Evolutionary conservation across 2,329 filamentous ascomycete genomes (phyloP), one percentile per base, ranked within the genome.

Genomic region (Corniculantispora saksenae): DNA sequence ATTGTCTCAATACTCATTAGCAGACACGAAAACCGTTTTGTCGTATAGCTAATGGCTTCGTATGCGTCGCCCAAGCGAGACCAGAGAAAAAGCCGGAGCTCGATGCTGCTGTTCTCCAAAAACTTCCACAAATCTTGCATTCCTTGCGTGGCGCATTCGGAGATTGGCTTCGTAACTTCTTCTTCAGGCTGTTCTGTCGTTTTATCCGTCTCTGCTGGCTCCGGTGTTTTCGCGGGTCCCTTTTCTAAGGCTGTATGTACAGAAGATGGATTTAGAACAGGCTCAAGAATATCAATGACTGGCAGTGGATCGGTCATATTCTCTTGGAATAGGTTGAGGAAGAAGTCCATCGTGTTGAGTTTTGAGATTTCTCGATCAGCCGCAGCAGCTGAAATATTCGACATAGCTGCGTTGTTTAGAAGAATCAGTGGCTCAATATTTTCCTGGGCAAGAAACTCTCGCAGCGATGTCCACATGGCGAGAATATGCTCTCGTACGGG

Each of bases 331-430:
- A 99, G 86, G 45, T 89, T 92, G 59, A 93, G 84, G 77, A 99
- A 98, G 76, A 98, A 98, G 73, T 97, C 94, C 86, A 97, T 95
- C 0, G 94, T 98, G 17, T 92, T 97, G 40, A 98, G 84, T 71
- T 94, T 93, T 15, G 92, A 94, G 29, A 97, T 90, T 74, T 99
- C 94, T 63, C 93, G 89, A 68, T 98, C 94, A 9, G 95, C 89
- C 0, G 93, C 92, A n/a, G 86, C 84, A 2, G 88, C 79, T 0
- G 94, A 97, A 58, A 99, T 86, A 67, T 95, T 91, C 0, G 93
- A 88, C 89, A 99, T 97, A 23, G 94, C 86, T 1, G 88, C 86
- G 72, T 97, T 98, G 75, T 99, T 98, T 4, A 90, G 86, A 0
- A 98, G 81, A 40, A 83, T 80, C 15, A 91, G 85, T 0, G 81